Evolutionary conservation across 169 alveolate species (phyloP).

Genomic region (Babesia bigemina): DNA sequence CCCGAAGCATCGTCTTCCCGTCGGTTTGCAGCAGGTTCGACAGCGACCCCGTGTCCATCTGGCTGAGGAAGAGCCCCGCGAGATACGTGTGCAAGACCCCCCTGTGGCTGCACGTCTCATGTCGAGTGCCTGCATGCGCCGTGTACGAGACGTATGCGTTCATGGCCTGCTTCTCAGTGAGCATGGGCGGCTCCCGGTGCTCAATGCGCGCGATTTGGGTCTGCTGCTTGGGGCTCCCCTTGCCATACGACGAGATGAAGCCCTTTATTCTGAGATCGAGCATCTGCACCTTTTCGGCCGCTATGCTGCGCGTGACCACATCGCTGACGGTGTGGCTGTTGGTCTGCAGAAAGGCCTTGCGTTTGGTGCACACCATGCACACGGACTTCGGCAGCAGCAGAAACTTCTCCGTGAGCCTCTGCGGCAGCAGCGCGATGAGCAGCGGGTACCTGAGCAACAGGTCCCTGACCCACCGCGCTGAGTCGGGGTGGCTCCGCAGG

Average conservation of each 20-base stretch:
- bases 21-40: slow-evolving; percentile 26
- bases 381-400: slow-evolving; percentile 59
- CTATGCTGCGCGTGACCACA: slow-evolving; percentile 7
- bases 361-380: slow-evolving; percentile 61
- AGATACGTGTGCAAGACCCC: slow-evolving; percentile 55
- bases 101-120: slow-evolving; percentile 55
- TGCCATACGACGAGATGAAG: neutral
- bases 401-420: slow-evolving; percentile 16
- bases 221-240: neutral
- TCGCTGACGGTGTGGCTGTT: slow-evolving; percentile 21
- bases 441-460: slow-evolving; percentile 60
- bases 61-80: slow-evolving; percentile 42
- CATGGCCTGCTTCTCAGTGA: slow-evolving; percentile 51
- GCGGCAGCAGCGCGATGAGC: slow-evolving; percentile 56
- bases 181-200: slow-evolving; percentile 43
- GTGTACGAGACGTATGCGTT: slow-evolving; percentile 37
- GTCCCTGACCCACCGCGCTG: slow-evolving; percentile 4
- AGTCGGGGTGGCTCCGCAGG: slow-evolving; percentile 36
- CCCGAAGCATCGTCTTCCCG: slow-evolving; percentile 25
- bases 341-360: slow-evolving; percentile 10
- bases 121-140: slow-evolving; percentile 34
- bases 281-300: slow-evolving; percentile 8
- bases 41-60: slow-evolving; percentile 20
- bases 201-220: slow-evolving; percentile 8
- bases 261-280: neutral